phyloP scores from a whole-genome alignment of 78 protist species.

The Dictyostelium citrinum region DNA sequence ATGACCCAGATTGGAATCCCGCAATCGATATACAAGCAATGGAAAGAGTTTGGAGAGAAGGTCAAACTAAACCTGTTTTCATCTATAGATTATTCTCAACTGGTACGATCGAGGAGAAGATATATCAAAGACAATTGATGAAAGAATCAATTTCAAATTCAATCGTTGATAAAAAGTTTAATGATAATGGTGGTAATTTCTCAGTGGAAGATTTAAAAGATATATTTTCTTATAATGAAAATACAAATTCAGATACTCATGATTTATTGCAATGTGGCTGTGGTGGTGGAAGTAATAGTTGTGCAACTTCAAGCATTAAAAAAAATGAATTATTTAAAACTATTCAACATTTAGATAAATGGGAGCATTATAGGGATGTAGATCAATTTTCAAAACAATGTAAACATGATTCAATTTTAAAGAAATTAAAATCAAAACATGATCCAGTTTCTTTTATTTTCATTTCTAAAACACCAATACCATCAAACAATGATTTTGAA shows the following conservation, averaged over 20 bases:
- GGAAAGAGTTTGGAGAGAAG: constrained; percentile 98
- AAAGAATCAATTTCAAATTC: constrained; percentile 82
- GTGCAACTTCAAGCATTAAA: not conserved
- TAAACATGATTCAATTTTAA: not conserved
- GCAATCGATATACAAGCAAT: constrained; percentile 94
- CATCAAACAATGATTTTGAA: not conserved
- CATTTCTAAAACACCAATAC: not conserved
- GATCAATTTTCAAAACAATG: not conserved
- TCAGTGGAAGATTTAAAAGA: constrained; percentile 63
- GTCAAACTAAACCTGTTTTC: constrained; percentile 90
- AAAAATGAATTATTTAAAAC: not conserved
- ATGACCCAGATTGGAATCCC: constrained; percentile 98
- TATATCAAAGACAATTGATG: constrained; percentile 89
- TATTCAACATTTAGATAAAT: constrained; percentile 11
- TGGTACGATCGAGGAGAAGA: constrained; percentile 93
- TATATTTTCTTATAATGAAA: constrained; percentile 49
- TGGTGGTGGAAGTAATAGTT: not conserved
- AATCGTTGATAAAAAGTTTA: constrained; percentile 34
- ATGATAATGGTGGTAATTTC: constrained; percentile 49
- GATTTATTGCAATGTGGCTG: constrained; percentile 66
- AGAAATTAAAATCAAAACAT: not conserved
- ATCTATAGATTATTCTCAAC: constrained; percentile 80
- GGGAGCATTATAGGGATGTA: constrained; percentile 10
- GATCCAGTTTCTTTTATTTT: constrained; percentile 1
- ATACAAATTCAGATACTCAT: constrained; percentile 75